These are phyloP conservation scores for Lodderomyces oxycetoniae DNA, from an alignment of 1,139 yeast genomes.

Conservation along the genomic window DNA sequence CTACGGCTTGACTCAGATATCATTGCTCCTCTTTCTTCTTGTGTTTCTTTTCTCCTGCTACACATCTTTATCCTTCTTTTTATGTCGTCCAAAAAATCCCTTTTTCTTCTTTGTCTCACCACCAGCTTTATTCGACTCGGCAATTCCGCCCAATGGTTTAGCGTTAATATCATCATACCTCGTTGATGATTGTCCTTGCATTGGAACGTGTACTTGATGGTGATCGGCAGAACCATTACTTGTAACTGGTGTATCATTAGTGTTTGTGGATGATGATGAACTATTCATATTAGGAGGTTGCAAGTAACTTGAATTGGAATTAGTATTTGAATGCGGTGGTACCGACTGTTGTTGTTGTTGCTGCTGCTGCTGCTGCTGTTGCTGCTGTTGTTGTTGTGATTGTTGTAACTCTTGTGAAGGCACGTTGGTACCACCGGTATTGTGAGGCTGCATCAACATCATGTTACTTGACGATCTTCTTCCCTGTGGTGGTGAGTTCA, in stretches of 20 bases:
- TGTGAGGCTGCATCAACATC: slow-evolving; percentile 5
- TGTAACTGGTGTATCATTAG: slow-evolving; percentile 30
- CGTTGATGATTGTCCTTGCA: slow-evolving; percentile 1
- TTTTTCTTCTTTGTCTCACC: slow-evolving; percentile 24
- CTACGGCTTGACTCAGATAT: no score
- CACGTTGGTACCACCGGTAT: neutral
- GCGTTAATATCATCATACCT: slow-evolving; percentile 16
- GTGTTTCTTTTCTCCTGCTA: no score
- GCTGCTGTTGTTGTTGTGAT: slow-evolving; percentile 8
- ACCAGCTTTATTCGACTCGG: slow-evolving; percentile 17
- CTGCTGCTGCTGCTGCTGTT: slow-evolving; percentile 12
- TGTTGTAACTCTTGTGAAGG: slow-evolving; percentile 10
- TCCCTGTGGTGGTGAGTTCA: slow-evolving; percentile 7
- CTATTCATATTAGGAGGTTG: slow-evolving; percentile 27
- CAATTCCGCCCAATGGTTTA: slow-evolving; percentile 36
- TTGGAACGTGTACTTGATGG: slow-evolving; percentile 12
- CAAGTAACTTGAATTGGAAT: slow-evolving; percentile 11
- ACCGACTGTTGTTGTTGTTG: slow-evolving; percentile 3
- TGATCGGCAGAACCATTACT: slow-evolving; percentile 16
- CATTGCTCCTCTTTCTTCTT: no score
- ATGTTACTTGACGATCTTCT: slow-evolving; percentile 7
- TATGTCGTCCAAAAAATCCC: slow-evolving; percentile 28
- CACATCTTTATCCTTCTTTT: no score
- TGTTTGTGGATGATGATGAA: slow-evolving; percentile 23
- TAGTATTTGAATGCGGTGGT: slow-evolving; percentile 9